These are phyloP conservation scores for Knufia petricola DNA, from an alignment of 2,329 filamentous ascomycete species.

Conservation along the genomic window DNA sequence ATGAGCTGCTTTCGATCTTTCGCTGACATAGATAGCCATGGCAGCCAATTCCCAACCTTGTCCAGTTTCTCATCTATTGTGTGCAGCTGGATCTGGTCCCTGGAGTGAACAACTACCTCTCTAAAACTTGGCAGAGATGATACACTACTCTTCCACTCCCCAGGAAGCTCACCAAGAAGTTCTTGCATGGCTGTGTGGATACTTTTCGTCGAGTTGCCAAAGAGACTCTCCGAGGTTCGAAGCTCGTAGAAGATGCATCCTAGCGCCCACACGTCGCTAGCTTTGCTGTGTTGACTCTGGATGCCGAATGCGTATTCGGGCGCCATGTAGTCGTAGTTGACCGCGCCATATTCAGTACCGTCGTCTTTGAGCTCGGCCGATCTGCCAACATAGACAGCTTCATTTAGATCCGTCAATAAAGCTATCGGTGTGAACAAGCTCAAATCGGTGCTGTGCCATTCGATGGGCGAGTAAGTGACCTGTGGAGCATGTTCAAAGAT, in stretches of 20 bases:
- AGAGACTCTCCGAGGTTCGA: neutral
- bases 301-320: neutral
- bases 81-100: neutral
- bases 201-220: neutral
- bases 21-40: neutral
- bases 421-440: neutral
- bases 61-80: neutral
- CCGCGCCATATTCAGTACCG: neutral
- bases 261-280: constrained; percentile 1
- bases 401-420: neutral
- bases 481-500: neutral
- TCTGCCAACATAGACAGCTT: neutral
- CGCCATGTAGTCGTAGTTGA: neutral
- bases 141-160: neutral
- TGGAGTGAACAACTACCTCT: too few species aligned
- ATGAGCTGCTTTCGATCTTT: neutral
- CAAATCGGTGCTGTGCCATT: neutral
- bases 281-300: neutral
- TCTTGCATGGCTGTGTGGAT: neutral
- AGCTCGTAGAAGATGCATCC: neutral
- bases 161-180: neutral
- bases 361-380: neutral
- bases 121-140: neutral
- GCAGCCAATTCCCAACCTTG: neutral
- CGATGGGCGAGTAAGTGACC: neutral